Percentiles rank a stretch among this genome's conserved stretches.
Evolutionary conservation across 2,329 filamentous ascomycete genomes (phyloP).

Genomic region (Metarhizium rileyi): DNA sequence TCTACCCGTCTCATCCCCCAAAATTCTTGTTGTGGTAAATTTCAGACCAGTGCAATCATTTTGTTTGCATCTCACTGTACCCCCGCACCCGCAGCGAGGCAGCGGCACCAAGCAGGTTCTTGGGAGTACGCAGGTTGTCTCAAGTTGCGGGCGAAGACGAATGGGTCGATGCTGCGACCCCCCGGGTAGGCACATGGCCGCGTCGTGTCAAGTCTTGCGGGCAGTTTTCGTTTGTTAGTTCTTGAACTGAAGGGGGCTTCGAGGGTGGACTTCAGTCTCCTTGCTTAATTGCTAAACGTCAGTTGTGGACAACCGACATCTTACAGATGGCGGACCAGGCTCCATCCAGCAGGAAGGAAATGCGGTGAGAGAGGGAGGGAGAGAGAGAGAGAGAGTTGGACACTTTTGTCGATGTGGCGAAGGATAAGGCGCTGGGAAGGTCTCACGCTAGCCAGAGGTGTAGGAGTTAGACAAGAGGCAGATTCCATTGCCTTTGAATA

Average conservation of each 20-base stretch:
- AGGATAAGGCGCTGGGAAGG: constrained; percentile 17
- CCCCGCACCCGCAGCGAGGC: constrained; percentile 19
- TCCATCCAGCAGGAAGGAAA: constrained; percentile 12
- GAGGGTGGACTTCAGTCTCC: constrained; percentile 1
- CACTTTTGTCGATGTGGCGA: constrained; percentile 19
- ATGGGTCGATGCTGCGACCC: constrained; percentile 47
- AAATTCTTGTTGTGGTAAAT: constrained; percentile 18
- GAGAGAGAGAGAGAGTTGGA: background rate
- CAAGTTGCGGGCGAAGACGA: constrained; percentile 22
- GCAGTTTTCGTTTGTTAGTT: constrained; percentile 22
- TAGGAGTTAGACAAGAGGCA: constrained; percentile 12
- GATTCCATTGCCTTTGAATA: constrained; percentile 21
- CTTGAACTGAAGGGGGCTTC: constrained; percentile 14
- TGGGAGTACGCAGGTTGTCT: constrained; percentile 17
- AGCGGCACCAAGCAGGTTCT: constrained; percentile 34
- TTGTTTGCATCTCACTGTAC: constrained; percentile 15
- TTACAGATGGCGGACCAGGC: constrained; percentile 14
- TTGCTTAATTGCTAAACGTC: constrained; percentile 3
- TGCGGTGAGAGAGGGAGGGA: too few species aligned
- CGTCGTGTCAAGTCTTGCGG: constrained; percentile 18
- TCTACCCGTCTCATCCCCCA: constrained; percentile 18
- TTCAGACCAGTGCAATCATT: constrained; percentile 6
- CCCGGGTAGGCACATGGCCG: constrained; percentile 20
- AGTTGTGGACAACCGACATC: constrained; percentile 17
- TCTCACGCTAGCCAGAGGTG: constrained; percentile 22